phyloP scores from a whole-genome alignment of 2,329 filamentous ascomycete species.

The Penicillium brasilianum region DNA sequence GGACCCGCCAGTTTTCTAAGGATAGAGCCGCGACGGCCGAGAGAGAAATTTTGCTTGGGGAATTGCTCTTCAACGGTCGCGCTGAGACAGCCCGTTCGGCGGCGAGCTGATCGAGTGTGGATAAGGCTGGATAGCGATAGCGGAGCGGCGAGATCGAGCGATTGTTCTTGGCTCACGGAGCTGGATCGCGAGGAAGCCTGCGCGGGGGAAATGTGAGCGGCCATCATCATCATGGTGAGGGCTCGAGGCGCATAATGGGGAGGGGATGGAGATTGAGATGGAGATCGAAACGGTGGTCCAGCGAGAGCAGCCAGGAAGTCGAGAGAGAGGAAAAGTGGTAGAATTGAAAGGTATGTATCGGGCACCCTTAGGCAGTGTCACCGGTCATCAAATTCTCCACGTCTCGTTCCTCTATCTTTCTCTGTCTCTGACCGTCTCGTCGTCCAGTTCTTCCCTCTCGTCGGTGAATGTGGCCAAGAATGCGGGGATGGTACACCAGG shows the following conservation, averaged over 20 bases:
- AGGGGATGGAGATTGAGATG: constrained; percentile 4
- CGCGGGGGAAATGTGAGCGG: constrained; percentile 37
- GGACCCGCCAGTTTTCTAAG: constrained; percentile 51
- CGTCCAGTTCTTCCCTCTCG: background rate
- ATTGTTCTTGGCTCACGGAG: constrained; percentile 26
- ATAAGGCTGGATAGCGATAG: constrained; percentile 31
- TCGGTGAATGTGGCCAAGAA: constrained; percentile 8
- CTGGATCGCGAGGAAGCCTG: constrained; percentile 37
- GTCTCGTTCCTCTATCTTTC: background rate
- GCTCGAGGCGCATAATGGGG: constrained; percentile 14
- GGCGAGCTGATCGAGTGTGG: constrained; percentile 34
- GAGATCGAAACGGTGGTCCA: background rate
- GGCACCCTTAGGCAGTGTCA: background rate
- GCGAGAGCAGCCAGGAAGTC: background rate
- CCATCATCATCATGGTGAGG: constrained; percentile 36
- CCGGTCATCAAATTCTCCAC: background rate
- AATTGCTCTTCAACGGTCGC: constrained; percentile 34
- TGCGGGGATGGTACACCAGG: constrained; percentile 6
- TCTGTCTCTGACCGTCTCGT: background rate
- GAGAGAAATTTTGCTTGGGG: constrained; percentile 26
- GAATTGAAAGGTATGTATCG: background rate
- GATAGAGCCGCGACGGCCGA: constrained; percentile 34
- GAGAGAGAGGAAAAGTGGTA: background rate
- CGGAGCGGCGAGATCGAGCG: constrained; percentile 29
- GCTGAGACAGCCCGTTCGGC: constrained; percentile 27